These are phyloP conservation scores for Aspergillus arachidicola DNA, from an alignment of 2,329 filamentous ascomycete species.

Conservation along the genomic window DNA sequence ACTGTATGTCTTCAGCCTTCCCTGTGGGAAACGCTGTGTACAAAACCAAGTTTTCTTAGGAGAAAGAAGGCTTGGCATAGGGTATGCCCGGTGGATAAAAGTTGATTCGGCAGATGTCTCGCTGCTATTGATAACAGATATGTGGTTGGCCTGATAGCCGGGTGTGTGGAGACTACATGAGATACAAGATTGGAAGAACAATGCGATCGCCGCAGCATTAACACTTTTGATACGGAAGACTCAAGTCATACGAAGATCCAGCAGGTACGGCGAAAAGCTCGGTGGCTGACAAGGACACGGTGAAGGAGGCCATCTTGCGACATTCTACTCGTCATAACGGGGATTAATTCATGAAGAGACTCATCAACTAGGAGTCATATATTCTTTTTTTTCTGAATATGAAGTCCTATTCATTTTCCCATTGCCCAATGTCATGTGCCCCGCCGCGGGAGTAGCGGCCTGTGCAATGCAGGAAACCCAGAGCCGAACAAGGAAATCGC, in stretches of 20 bases:
- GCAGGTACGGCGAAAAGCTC: neutral
- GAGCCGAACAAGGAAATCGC: slow-evolving; percentile 46
- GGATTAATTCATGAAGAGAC: slow-evolving; percentile 28
- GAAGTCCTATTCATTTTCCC: slow-evolving; percentile 47
- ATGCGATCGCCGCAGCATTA: neutral
- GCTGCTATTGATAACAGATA: neutral
- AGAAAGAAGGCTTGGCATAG: neutral
- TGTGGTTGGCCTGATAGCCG: neutral
- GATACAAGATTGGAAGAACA: neutral
- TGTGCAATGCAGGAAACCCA: slow-evolving; percentile 46
- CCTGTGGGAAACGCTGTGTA: neutral
- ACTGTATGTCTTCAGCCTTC: neutral
- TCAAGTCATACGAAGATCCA: neutral
- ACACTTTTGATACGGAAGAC: neutral
- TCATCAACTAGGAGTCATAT: slow-evolving; percentile 41
- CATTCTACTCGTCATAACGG: slow-evolving; percentile 7
- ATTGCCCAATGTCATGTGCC: slow-evolving; percentile 43
- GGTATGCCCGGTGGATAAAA: too few species aligned
- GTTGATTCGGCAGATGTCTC: neutral
- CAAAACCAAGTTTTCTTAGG: neutral
- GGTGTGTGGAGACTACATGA: neutral
- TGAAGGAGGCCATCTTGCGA: neutral
- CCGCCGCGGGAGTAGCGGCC: slow-evolving; percentile 34
- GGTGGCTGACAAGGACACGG: neutral
- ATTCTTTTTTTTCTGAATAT: slow-evolving; percentile 41